Base-by-base conservation (phyloP, 805 yeast species). In the Candida hispaniensis region DNA sequence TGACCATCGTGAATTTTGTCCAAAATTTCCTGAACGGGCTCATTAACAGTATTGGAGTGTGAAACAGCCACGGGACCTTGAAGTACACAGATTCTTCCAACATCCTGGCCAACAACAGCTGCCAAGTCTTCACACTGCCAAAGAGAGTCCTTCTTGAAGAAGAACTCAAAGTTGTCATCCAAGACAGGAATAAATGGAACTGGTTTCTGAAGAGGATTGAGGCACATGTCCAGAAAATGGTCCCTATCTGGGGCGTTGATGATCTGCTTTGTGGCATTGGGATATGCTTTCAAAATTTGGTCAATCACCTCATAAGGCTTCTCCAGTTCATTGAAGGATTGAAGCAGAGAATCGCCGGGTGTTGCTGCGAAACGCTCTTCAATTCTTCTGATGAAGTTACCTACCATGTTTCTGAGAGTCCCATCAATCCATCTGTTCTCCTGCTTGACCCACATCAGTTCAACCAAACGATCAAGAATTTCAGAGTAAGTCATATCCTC, bases 51-150 rank as follows among this genome's bases (percentile, higher is more conserved):
- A 51, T 69, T 79, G 49, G 96, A 76, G 67, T 66, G 86, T 62
- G 77, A 85, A 49, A 94, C 95, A 50, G 99, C 94, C 47, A 91
- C 97, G 34, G 99, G 99, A 50, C 98, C 97, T 52, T 85, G 95
- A 52, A 91, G 71, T 48, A 91, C 85, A 79, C 98, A 93, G n/a
- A 96, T 88, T 70, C 98, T 79, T 61, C 86, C 86, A 44, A 91
- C 97, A 58, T 91, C 99, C 52, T 79, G 83, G 47, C 71, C 97
- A 46, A 82, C 86, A 55, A 91, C 97, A 41, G 96, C 81, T 58
- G 85, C 96, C 55, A 91, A 71, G 57, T 82, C 88, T 67, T 91
- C 97, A 14, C 94, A 80, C 70, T 91, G 99, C 98, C 98, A 91
- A 58, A 91, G 69, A 18, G 97, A 88, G 61, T 91, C 99, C 67